Evolutionary conservation across 768 basidiomycete genomes (phyloP).

Genomic region (Sistotremastrum niveocremeum): DNA sequence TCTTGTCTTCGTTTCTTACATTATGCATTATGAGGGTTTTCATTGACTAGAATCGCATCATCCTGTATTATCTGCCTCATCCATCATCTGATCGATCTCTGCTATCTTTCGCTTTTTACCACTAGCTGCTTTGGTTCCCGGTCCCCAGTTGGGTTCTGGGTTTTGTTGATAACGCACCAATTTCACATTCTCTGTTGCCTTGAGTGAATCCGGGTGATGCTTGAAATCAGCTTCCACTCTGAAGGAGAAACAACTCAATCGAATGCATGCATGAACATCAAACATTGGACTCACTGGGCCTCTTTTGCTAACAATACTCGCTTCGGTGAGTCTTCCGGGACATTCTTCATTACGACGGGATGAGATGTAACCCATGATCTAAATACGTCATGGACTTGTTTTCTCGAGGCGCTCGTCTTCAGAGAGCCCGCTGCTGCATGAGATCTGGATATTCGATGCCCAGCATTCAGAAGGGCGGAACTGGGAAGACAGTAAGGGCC

Average conservation of each 20-base stretch:
- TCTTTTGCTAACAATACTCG: constrained; percentile 53
- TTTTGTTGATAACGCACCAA: constrained; percentile 85
- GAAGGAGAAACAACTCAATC: background rate
- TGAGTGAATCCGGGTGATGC: constrained; percentile 52
- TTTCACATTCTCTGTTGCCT: constrained; percentile 50
- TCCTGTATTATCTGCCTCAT: no score
- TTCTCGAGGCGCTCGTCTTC: constrained; percentile 71
- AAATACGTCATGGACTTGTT: constrained; percentile 68
- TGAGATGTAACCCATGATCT: constrained; percentile 73
- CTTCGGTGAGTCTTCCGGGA: constrained; percentile 62
- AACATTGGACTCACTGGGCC: constrained; percentile 37
- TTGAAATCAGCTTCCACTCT: constrained; percentile 63
- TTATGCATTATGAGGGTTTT: background rate
- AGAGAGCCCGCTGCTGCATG: constrained; percentile 83
- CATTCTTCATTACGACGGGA: constrained; percentile 76
- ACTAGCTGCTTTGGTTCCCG: constrained; percentile 47
- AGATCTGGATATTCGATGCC: constrained; percentile 76
- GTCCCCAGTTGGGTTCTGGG: constrained; percentile 89
- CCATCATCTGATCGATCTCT: constrained; percentile 1
- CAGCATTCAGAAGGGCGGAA: constrained; percentile 80
- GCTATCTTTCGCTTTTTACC: constrained; percentile 21
- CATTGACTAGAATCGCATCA: background rate
- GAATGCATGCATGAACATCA: background rate
- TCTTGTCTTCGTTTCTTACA: constrained; percentile 9
- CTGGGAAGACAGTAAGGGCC: constrained; percentile 24